Conservation (phyloP, 495 filamentous ascomycete genomes). For the Trichoderma parareesei region DNA sequence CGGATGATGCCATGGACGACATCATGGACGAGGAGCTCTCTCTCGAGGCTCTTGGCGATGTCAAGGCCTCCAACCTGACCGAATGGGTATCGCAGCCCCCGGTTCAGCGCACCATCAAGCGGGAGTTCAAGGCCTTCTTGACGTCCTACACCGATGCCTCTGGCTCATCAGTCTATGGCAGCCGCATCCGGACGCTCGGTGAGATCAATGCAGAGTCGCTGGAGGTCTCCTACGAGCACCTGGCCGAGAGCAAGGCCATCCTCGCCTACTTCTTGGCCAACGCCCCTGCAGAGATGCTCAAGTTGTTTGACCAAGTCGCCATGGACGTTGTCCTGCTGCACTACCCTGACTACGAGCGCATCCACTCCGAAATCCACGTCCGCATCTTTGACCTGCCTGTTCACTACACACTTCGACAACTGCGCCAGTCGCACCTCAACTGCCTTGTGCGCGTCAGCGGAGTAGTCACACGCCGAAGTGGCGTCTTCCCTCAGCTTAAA, state of each 20-base stretch:
- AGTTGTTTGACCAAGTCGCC: constrained; percentile 94
- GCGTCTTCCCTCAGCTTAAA: constrained; percentile 96
- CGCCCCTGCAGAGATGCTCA: constrained; percentile 84
- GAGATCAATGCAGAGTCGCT: constrained; percentile 94
- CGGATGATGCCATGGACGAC: constrained; percentile 84
- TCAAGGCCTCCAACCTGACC: constrained; percentile 85
- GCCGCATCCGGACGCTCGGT: constrained; percentile 84
- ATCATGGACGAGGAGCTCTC: constrained; percentile 93
- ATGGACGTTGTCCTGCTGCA: constrained; percentile 92
- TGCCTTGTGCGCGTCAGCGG: constrained; percentile 91
- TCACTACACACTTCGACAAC: constrained; percentile 91
- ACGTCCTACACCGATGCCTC: constrained; percentile 88
- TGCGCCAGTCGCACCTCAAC: constrained; percentile 95
- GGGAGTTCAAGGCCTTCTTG: constrained; percentile 95
- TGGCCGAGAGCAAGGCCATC: constrained; percentile 83
- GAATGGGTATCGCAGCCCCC: constrained; percentile 92
- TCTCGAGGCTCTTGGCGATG: constrained; percentile 82
- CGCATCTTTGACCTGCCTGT: constrained; percentile 92
- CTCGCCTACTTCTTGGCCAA: constrained; percentile 98
- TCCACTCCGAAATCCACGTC: constrained; percentile 96
- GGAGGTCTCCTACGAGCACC: constrained; percentile 91
- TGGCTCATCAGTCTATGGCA: constrained; percentile 88
- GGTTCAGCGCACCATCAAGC: constrained; percentile 85
- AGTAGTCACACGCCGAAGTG: constrained; percentile 91
- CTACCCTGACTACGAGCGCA: constrained; percentile 95